phyloP scores from a whole-genome alignment of 305 asterid species.

The Fraxinus platypoda region DNA sequence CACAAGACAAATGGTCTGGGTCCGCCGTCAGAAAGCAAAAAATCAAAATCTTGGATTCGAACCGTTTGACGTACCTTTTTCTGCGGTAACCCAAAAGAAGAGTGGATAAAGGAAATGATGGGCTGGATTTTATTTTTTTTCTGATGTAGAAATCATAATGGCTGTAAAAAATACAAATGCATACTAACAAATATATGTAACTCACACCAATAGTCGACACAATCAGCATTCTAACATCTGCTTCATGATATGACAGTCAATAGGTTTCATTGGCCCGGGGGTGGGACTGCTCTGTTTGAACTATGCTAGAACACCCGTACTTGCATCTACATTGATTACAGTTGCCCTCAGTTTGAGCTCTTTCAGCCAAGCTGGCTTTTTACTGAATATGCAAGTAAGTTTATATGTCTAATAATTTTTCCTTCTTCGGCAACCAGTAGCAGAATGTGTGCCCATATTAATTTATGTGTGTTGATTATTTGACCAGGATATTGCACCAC shows the following conservation, averaged over 20 bases:
- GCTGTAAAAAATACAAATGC: background rate
- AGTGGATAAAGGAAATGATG: background rate
- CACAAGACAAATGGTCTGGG: too few species aligned
- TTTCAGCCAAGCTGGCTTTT: slow-evolving; percentile 90
- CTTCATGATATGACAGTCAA: slow-evolving; percentile 48
- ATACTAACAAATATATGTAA: too few species aligned
- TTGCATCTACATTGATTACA: slow-evolving; percentile 59
- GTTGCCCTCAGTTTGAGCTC: slow-evolving; percentile 80
- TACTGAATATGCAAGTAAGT: slow-evolving; percentile 88
- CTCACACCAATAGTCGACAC: background rate
- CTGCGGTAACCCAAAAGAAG: background rate
- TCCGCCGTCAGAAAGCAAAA: background rate
- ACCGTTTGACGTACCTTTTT: background rate
- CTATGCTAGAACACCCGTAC: slow-evolving; percentile 62
- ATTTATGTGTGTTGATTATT: slow-evolving; percentile 13
- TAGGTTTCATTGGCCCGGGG: slow-evolving; percentile 92
- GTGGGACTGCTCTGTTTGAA: slow-evolving; percentile 70
- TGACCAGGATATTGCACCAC: slow-evolving; percentile 87
- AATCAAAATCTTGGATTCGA: background rate
- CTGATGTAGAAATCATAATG: background rate
- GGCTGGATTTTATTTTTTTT: too few species aligned
- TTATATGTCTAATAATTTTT: background rate
- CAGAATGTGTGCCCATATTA: background rate
- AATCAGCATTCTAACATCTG: background rate
- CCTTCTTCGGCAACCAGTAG: background rate